These are phyloP conservation scores for Zygosaccharomyces sapae DNA, from an alignment of 1,139 yeast genomes.

Conservation along the genomic window DNA sequence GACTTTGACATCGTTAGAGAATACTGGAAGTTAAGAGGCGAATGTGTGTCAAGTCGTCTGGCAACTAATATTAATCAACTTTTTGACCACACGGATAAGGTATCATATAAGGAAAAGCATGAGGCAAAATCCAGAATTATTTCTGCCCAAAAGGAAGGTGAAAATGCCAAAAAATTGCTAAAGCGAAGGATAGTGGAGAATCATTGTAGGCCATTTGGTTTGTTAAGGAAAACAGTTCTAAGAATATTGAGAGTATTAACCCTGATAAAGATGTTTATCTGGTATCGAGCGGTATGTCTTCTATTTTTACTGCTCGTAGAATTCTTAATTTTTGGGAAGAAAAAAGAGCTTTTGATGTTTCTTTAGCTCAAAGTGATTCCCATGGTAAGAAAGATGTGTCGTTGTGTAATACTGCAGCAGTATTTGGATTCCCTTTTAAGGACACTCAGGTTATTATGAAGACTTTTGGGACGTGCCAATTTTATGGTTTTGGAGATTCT, in stretches of 20 bases:
- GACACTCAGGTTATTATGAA: constrained; percentile 78
- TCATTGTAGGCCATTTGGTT: constrained; percentile 39
- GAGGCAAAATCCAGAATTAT: constrained; percentile 46
- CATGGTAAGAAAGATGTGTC: not conserved
- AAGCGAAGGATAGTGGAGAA: constrained; percentile 66
- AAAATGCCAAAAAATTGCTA: constrained; percentile 66
- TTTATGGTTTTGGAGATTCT: constrained; percentile 79
- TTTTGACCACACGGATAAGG: not conserved
- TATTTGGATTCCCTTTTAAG: constrained; percentile 90
- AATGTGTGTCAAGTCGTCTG: constrained; percentile 17
- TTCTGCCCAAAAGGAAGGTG: constrained; percentile 76
- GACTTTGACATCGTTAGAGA: constrained; percentile 16
- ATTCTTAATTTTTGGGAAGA: constrained; percentile 40
- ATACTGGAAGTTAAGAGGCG: constrained; percentile 19
- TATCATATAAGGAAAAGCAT: not conserved
- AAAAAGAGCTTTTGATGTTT: constrained; percentile 39
- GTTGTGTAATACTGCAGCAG: constrained; percentile 43
- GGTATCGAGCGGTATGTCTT: constrained; percentile 85
- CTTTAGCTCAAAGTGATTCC: not conserved
- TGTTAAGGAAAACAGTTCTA: constrained; percentile 2
- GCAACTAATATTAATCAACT: constrained; percentile 11
- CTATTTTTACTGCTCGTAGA: constrained; percentile 74
- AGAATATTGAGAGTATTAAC: too few species aligned
- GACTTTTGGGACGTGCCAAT: constrained; percentile 74
- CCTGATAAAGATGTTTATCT: constrained; percentile 55